Percentiles rank a stretch among this genome's conserved stretches.
Evolutionary conservation across 2,329 filamentous ascomycete genomes (phyloP).

Genomic region (Ambrosiella cleistominuta): DNA sequence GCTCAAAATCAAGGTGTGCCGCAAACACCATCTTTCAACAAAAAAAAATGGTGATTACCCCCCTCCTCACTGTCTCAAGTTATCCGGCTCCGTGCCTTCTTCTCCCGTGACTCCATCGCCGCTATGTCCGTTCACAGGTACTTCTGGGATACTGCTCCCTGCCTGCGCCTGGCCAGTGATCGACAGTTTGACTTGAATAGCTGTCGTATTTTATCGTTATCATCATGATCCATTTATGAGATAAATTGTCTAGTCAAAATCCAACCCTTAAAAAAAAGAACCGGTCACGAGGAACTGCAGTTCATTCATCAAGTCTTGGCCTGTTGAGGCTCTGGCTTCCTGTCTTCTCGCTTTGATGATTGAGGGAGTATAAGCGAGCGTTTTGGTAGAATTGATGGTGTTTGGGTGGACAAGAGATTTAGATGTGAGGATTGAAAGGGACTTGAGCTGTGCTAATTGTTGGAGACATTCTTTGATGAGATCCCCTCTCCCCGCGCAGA

Average conservation of each 20-base stretch:
- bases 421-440: too few relatives aligned
- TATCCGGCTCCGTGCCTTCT: neutral
- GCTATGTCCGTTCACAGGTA: neutral
- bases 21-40: neutral
- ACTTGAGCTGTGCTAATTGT: too few relatives aligned
- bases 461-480: too few relatives aligned
- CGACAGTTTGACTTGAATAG: neutral
- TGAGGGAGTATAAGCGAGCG: neutral
- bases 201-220: neutral
- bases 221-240: too few relatives aligned
- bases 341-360: neutral
- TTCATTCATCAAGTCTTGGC: too few relatives aligned
- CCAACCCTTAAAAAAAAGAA: too few relatives aligned
- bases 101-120: neutral
- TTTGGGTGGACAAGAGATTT: too few relatives aligned
- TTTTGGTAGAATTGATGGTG: too few relatives aligned
- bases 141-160: neutral
- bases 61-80: neutral
- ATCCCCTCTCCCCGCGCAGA: too few relatives aligned
- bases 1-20: neutral
- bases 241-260: too few relatives aligned
- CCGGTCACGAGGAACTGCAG: too few relatives aligned
- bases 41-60: neutral
- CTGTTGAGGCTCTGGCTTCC: neutral
- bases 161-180: neutral